Base-by-base conservation (phyloP, 805 yeast species). In the Candida pseudoglaebosa region DNA sequence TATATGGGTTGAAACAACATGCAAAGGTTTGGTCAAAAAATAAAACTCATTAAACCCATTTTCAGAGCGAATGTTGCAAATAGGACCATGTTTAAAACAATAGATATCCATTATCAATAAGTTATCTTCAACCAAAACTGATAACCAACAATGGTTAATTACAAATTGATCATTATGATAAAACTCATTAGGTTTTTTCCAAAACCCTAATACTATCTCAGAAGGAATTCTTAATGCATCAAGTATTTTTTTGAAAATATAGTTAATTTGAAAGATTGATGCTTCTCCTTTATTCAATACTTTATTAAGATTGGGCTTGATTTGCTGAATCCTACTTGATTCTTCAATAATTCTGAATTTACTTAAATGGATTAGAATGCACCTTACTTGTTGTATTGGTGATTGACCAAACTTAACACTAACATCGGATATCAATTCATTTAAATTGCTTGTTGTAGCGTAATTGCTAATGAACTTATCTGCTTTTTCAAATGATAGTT, bases 81-180 rank as follows among this genome's bases (percentile, higher is more conserved):
- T 52, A 18, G 50, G 46, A 18, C 55, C 62, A 38, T 56, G 62
- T 42, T 56, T 61, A 43, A 62, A 57, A 50, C 55, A 71, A 61
- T 41, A 69, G 61, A 49, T 70, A 56, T 91, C 99, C 43, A 91
- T 59, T 44, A 93, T 71, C 43, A 91, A 69, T 78, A 90, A 89
- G 54, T 84, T 84, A 28, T 81, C 80, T 43, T 86, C 82, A 12
- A 89, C 61, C 24, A 83, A 57, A 1, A 89, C 80, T 1, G 95
- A 79, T 39, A 88, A 72, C 99, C 99, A 93, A 39, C 85, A 78
- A 60, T 93, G 99, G 52, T 89, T 87, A 26, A 80, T 46, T 70
- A 74, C 70, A 33, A 71, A 70, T 32, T 78, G 70, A 42, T 70
- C 73, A 42, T 65, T 65, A 42, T 68, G 76, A 43, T 74, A 73